Percentiles rank a stretch among this genome's conserved stretches.
phyloP scores from a whole-genome alignment of 306 rosid genomes.

The Lablab purpureus region DNA sequence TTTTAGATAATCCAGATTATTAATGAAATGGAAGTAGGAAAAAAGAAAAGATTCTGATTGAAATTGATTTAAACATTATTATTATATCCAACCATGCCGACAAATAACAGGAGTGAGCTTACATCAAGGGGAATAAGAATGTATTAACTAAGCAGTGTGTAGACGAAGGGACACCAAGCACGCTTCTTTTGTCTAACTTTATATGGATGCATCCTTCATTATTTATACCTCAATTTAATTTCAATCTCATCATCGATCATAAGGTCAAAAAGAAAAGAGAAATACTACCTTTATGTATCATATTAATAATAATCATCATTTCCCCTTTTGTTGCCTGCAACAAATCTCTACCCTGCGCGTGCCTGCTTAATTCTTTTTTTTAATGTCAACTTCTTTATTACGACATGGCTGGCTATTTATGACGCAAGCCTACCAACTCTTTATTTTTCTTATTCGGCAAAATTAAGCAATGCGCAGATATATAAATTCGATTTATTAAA shows the following conservation, averaged over 20 bases:
- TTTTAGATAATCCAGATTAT: not conserved
- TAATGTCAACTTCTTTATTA: slow-evolving; percentile 2
- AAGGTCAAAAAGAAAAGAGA: slow-evolving; percentile 25
- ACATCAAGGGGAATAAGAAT: not conserved
- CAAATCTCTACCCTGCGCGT: not conserved
- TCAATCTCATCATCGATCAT: not conserved
- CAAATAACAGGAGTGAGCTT: not conserved
- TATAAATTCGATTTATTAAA: too few relatives aligned
- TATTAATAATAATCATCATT: not conserved
- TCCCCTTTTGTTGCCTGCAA: not conserved
- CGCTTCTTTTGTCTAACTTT: slow-evolving; percentile 23
- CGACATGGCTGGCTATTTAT: slow-evolving; percentile 16
- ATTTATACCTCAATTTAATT: not conserved
- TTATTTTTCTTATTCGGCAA: not conserved
- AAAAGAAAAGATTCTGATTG: not conserved
- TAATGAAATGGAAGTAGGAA: not conserved
- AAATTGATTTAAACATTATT: not conserved
- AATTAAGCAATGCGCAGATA: not conserved
- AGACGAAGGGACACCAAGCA: slow-evolving; percentile 11
- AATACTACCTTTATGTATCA: not conserved
- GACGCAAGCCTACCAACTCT: not conserved
- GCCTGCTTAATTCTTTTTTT: not conserved
- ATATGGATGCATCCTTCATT: slow-evolving; percentile 26
- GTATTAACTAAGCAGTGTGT: slow-evolving; percentile 7
- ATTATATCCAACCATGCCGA: slow-evolving; percentile 2